Conservation (phyloP, 441 rosid species). For the Theobroma grandiflorum region DNA sequence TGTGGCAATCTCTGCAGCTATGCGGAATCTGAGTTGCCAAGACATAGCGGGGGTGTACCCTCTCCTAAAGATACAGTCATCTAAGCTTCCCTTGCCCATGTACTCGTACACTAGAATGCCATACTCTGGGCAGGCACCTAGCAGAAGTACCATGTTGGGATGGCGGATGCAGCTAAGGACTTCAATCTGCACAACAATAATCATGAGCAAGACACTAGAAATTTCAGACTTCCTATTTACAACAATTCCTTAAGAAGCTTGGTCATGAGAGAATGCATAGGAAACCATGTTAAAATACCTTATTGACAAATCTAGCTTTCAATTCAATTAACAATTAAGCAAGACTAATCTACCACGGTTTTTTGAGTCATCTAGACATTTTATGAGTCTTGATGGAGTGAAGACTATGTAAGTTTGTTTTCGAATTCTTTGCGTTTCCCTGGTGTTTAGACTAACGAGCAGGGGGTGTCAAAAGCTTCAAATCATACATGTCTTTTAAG, state of each 20-base stretch:
- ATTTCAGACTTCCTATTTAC: neutral
- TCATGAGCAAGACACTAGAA: neutral
- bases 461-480: neutral
- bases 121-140: slow-evolving; percentile 81
- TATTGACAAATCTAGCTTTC: too few species aligned
- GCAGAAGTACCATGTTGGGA: slow-evolving; percentile 77
- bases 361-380: neutral
- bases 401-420: too few species aligned
- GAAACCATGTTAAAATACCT: neutral
- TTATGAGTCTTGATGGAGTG: neutral
- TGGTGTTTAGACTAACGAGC: too few species aligned
- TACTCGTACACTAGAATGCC: slow-evolving; percentile 72
- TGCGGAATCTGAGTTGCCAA: slow-evolving; percentile 72
- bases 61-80: slow-evolving; percentile 54
- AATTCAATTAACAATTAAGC: neutral
- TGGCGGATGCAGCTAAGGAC: slow-evolving; percentile 78
- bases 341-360: neutral
- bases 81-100: slow-evolving; percentile 79
- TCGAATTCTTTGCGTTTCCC: neutral
- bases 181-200: slow-evolving; percentile 48
- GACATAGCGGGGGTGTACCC: slow-evolving; percentile 56
- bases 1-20: slow-evolving; percentile 69
- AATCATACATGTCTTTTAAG: neutral
- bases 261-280: neutral
- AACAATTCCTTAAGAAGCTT: neutral